These are phyloP conservation scores for Stenogyne calaminthoides DNA, from an alignment of 305 asterid species.

Conservation along the genomic window DNA sequence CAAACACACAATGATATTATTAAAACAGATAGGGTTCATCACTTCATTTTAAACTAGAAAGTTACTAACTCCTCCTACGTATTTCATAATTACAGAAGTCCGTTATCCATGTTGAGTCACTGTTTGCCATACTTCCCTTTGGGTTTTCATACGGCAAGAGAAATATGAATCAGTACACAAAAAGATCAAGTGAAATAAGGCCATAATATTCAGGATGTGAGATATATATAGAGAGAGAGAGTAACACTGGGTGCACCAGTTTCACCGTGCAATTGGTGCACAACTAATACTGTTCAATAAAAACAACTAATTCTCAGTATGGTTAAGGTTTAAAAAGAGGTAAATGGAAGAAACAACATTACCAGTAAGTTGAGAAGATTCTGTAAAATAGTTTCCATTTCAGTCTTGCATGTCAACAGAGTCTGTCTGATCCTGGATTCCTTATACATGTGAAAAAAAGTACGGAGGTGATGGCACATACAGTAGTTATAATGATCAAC, in stretches of 20 bases:
- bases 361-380: constrained; percentile 57
- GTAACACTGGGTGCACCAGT: too few relatives aligned
- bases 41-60: neutral
- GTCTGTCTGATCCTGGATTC: constrained; percentile 58
- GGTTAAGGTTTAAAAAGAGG: neutral
- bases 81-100: neutral
- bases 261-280: too few relatives aligned
- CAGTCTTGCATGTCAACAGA: constrained; percentile 46
- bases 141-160: neutral
- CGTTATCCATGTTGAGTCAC: neutral
- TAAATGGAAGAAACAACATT: constrained; percentile 27
- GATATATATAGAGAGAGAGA: too few relatives aligned
- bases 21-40: neutral
- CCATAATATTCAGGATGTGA: neutral
- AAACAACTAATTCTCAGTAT: neutral
- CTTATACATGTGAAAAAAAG: constrained; percentile 53
- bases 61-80: neutral
- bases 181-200: neutral
- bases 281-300: too few relatives aligned
- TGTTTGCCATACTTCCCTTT: neutral
- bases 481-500: constrained; percentile 40
- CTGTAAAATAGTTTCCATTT: constrained; percentile 40
- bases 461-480: constrained; percentile 44
- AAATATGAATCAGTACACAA: neutral
- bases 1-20: neutral